Percentiles rank a stretch among this genome's conserved stretches.
phyloP scores from a whole-genome alignment of 2,329 filamentous ascomycete species.

The Microascus cirrosus region DNA sequence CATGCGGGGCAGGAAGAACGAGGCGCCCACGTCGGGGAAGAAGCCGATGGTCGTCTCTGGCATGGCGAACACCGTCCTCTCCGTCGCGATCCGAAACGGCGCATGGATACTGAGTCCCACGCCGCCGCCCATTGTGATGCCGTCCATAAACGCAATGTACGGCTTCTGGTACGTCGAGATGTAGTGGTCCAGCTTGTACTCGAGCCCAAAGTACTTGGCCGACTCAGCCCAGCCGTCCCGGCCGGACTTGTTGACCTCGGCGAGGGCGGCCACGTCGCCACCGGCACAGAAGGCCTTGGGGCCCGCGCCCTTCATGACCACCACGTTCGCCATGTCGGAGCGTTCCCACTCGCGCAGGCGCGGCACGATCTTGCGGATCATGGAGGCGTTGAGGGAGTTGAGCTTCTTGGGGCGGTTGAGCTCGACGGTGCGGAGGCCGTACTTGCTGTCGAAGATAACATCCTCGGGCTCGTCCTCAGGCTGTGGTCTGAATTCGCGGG shows the following conservation, averaged over 20 bases:
- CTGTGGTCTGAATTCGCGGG: not conserved
- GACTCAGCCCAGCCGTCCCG: conserved; percentile 62
- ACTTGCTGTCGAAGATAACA: conserved; percentile 82
- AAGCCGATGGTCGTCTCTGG: conserved; percentile 97
- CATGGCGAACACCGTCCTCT: conserved; percentile 95
- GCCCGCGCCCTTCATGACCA: conserved; percentile 86
- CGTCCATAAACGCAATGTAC: conserved; percentile 92
- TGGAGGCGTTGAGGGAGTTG: conserved; percentile 87
- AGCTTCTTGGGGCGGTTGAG: conserved; percentile 88
- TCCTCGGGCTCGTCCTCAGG: conserved; percentile 67
- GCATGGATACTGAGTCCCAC: conserved; percentile 91
- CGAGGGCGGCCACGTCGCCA: conserved; percentile 77
- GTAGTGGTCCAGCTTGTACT: conserved; percentile 93
- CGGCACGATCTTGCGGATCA: conserved; percentile 89
- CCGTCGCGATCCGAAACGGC: conserved; percentile 91
- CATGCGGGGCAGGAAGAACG: conserved; percentile 89
- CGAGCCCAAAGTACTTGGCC: conserved; percentile 77
- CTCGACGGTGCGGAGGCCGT: conserved; percentile 83
- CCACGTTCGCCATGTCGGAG: conserved; percentile 84
- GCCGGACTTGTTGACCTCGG: conserved; percentile 58
- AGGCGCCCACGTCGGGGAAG: conserved; percentile 95
- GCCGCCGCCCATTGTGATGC: conserved; percentile 96
- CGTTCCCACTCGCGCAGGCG: conserved; percentile 88
- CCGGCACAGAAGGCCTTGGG: conserved; percentile 82
- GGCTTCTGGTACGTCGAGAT: conserved; percentile 92